Conservation (phyloP, 2,329 filamentous ascomycete species). For the Aspergillus quadricinctus region DNA sequence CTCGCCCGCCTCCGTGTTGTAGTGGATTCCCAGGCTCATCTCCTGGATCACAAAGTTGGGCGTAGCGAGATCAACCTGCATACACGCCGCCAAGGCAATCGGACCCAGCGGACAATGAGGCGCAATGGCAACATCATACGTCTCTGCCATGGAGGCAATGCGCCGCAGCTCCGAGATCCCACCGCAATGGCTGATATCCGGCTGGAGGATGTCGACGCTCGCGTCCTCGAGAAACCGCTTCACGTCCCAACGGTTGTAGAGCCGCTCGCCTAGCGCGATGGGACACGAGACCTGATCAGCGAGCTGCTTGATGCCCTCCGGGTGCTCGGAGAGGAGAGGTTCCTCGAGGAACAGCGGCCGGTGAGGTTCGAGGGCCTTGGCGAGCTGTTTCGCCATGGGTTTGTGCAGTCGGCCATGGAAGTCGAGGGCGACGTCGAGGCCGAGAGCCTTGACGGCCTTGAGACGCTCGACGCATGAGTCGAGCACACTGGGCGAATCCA, state of each 20-base stretch:
- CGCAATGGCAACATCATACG: slow-evolving; percentile 68
- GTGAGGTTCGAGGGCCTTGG: slow-evolving; percentile 62
- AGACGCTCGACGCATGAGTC: slow-evolving; percentile 63
- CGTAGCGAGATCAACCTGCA: slow-evolving; percentile 60
- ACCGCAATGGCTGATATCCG: slow-evolving; percentile 67
- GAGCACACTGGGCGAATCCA: slow-evolving; percentile 65
- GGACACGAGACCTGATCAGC: slow-evolving; percentile 56
- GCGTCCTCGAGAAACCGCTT: slow-evolving; percentile 66
- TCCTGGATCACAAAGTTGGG: slow-evolving; percentile 71
- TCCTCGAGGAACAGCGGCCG: slow-evolving; percentile 73
- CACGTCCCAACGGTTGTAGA: slow-evolving; percentile 70
- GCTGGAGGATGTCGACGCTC: slow-evolving; percentile 68
- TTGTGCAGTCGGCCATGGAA: slow-evolving; percentile 75
- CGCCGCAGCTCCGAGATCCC: slow-evolving; percentile 68
- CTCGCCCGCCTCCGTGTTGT: slow-evolving; percentile 60
- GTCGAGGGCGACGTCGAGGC: slow-evolving; percentile 69
- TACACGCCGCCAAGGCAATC: slow-evolving; percentile 65
- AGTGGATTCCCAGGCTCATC: slow-evolving; percentile 76
- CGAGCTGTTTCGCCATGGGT: slow-evolving; percentile 76
- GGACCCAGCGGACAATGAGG: slow-evolving; percentile 72
- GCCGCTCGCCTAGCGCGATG: slow-evolving; percentile 67
- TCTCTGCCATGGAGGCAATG: slow-evolving; percentile 67
- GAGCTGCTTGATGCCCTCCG: slow-evolving; percentile 61
- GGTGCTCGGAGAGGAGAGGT: slow-evolving; percentile 65
- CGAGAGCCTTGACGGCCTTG: slow-evolving; percentile 63